These are phyloP conservation scores for Salix purpurea DNA, from an alignment of 345 rosid genomes.

Conservation along the genomic window DNA sequence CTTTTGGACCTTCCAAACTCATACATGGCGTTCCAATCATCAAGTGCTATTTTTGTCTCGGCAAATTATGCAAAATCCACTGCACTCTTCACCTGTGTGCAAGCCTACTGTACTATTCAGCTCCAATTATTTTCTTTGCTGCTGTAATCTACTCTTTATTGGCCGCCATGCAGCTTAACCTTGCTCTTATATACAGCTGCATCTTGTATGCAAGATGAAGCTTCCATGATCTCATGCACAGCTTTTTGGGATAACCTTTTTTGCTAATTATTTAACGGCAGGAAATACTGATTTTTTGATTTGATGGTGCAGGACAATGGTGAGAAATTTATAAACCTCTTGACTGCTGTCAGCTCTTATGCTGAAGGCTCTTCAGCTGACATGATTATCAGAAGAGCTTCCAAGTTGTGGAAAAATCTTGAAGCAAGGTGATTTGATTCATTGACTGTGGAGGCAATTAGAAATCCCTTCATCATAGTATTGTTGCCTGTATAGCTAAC, in stretches of 20 bases:
- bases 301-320: constrained; percentile 63
- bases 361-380: constrained; percentile 95
- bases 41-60: too few relatives aligned
- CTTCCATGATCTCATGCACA: too few relatives aligned
- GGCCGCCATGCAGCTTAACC: too few relatives aligned
- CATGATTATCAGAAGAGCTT: constrained; percentile 60
- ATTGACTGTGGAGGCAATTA: background rate
- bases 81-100: too few relatives aligned
- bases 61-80: too few relatives aligned
- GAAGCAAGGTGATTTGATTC: constrained; percentile 1
- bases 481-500: background rate
- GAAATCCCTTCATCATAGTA: background rate
- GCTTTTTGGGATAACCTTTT: too few relatives aligned
- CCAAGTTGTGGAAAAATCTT: constrained; percentile 66
- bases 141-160: too few relatives aligned
- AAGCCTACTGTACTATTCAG: too few relatives aligned
- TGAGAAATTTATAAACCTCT: constrained; percentile 69
- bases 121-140: too few relatives aligned
- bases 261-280: background rate
- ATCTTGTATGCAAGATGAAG: too few relatives aligned
- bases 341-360: constrained; percentile 71
- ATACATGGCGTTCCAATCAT: too few relatives aligned
- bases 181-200: too few relatives aligned
- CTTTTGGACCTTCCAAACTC: background rate
- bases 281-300: background rate